Evolutionary conservation across 208 protist species (phyloP).

Genomic region (Trypanosoma lewisi): DNA sequence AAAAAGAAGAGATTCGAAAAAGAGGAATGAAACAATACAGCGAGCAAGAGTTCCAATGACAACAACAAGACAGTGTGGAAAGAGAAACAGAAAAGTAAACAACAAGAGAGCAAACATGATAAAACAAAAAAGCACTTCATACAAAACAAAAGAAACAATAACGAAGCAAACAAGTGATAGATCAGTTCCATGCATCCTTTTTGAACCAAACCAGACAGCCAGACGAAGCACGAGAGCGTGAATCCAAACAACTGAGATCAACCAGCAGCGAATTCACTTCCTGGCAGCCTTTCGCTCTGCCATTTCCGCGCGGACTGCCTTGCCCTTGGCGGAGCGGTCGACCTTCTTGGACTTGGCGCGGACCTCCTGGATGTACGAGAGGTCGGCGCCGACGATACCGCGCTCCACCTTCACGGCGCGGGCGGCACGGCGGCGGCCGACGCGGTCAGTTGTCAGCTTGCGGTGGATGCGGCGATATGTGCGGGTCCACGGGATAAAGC

Average conservation of each 20-base stretch:
- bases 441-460: conserved; percentile 88
- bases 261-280: conserved; percentile 55
- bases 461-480: conserved; percentile 92
- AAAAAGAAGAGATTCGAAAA: background rate
- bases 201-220: too few relatives aligned
- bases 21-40: background rate
- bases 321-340: conserved; percentile 87
- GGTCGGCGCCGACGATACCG: conserved; percentile 85
- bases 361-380: conserved; percentile 88
- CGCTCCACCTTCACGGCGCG: conserved; percentile 72
- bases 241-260: conserved; percentile 24
- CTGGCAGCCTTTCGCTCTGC: conserved; percentile 89
- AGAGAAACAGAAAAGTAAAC: conserved; percentile 13
- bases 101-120: conserved; percentile 1
- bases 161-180: background rate
- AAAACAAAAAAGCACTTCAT: background rate
- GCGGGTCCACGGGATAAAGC: conserved; percentile 91
- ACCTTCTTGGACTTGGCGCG: conserved; percentile 62
- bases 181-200: too few relatives aligned
- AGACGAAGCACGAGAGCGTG: conserved; percentile 3
- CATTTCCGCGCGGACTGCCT: conserved; percentile 86
- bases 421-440: conserved; percentile 75
- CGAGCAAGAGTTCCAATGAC: background rate
- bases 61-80: background rate
- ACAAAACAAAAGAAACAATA: conserved; percentile 19